phyloP scores from a whole-genome alignment of 2,329 filamentous ascomycete genomes.

The Penicillium psychrosexuale region DNA sequence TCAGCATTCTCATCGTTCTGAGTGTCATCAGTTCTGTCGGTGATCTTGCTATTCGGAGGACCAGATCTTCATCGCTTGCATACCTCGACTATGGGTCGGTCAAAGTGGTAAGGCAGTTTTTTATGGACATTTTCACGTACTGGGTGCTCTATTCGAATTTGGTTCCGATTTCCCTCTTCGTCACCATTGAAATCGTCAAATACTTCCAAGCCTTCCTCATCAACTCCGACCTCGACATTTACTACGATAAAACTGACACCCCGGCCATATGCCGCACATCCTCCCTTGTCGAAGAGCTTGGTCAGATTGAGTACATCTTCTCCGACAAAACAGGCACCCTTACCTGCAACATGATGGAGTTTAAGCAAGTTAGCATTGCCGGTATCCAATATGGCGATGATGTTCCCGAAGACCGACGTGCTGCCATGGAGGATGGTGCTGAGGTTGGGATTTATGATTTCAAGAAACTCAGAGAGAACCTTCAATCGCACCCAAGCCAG shows the following conservation, averaged over 20 bases:
- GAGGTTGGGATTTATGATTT: conserved; percentile 84
- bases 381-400: conserved; percentile 93
- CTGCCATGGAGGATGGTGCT: conserved; percentile 71
- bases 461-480: conserved; percentile 68
- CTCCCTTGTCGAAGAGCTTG: conserved; percentile 91
- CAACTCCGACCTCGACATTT: conserved; percentile 96
- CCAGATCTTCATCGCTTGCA: conserved; percentile 58
- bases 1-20: conserved; percentile 76
- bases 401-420: conserved; percentile 83
- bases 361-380: conserved; percentile 88
- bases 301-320: conserved; percentile 98
- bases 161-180: conserved; percentile 95
- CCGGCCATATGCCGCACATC: conserved; percentile 95
- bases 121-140: conserved; percentile 93
- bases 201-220: conserved; percentile 98
- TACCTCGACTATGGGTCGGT: conserved; percentile 70
- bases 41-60: conserved; percentile 75
- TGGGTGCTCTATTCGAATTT: conserved; percentile 97
- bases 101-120: conserved; percentile 74
- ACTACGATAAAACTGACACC: conserved; percentile 92
- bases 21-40: conserved; percentile 89
- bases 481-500: conserved; percentile 57
- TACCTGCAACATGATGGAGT: conserved; percentile 99
- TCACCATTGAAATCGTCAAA: conserved; percentile 96
- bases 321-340: conserved; percentile 96